Evolutionary conservation across 805 yeast genomes (phyloP).

Genomic region (Candida chilensis): DNA sequence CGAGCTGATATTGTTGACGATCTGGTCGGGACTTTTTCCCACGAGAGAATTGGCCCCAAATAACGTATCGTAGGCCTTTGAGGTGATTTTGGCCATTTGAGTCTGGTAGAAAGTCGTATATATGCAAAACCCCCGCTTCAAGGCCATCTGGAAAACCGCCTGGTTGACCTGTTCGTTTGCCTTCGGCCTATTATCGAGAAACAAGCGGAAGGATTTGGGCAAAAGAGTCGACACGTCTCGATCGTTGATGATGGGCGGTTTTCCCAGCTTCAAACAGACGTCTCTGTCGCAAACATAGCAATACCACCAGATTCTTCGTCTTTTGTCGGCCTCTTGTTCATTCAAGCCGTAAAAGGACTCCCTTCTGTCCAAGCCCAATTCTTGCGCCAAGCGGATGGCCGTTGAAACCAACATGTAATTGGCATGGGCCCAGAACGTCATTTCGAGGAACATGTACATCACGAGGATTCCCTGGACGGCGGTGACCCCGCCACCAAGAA

Average conservation of each 20-base stretch:
- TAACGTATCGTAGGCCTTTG: slow-evolving; percentile 12
- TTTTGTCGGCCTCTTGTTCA: slow-evolving; percentile 20
- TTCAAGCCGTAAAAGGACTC: slow-evolving; percentile 30
- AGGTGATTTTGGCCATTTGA: slow-evolving; percentile 12
- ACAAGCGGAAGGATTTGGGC: no score
- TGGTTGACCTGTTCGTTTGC: no score
- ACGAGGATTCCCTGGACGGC: slow-evolving; percentile 12
- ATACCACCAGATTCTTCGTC: slow-evolving; percentile 39
- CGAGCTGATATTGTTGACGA: neutral
- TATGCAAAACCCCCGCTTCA: slow-evolving; percentile 4
- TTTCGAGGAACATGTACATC: slow-evolving; percentile 14
- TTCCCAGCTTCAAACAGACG: slow-evolving; percentile 34
- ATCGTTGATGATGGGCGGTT: slow-evolving; percentile 35
- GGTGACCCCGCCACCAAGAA: slow-evolving; percentile 13
- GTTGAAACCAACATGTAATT: slow-evolving; percentile 30
- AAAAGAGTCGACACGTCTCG: slow-evolving; percentile 21
- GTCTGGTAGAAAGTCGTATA: neutral
- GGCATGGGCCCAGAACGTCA: slow-evolving; percentile 26
- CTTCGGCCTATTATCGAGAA: no score
- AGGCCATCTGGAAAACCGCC: no score
- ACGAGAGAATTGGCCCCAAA: slow-evolving; percentile 11
- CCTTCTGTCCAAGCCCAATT: slow-evolving; percentile 45
- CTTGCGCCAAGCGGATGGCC: slow-evolving; percentile 45
- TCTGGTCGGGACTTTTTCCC: neutral
- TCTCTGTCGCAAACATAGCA: slow-evolving; percentile 39